Conservation (phyloP, 345 rosid species). For the Eucalyptus curtisii region DNA sequence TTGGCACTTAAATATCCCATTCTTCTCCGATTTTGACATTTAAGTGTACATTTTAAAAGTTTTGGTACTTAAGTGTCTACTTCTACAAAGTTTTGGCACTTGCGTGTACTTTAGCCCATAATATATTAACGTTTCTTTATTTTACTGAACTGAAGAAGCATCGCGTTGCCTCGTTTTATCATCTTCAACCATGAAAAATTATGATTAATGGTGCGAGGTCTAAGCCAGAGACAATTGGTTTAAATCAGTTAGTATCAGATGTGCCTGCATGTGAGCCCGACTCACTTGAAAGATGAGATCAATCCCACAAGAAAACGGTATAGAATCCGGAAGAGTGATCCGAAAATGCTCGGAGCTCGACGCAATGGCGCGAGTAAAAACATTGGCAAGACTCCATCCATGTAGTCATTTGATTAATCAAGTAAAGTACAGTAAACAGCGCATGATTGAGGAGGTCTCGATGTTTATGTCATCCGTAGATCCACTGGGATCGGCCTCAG, state of each 20-base stretch:
- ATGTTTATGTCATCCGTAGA: not conserved
- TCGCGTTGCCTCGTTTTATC: too few species aligned
- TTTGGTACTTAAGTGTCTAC: too few species aligned
- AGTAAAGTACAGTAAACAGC: not conserved
- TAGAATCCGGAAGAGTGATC: not conserved
- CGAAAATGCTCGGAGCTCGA: not conserved
- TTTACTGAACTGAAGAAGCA: too few species aligned
- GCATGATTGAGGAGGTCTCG: not conserved
- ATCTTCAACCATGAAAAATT: too few species aligned
- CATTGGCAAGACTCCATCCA: not conserved
- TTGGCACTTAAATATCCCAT: too few species aligned
- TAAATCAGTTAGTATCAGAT: not conserved
- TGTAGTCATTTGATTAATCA: not conserved
- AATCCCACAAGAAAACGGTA: not conserved
- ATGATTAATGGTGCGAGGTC: too few species aligned
- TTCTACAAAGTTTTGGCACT: too few species aligned
- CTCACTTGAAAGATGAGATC: not conserved
- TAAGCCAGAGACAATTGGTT: too few species aligned
- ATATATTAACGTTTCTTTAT: too few species aligned
- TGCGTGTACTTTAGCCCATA: fast-evolving
- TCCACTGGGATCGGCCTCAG: not conserved
- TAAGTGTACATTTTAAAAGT: too few species aligned
- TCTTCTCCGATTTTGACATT: too few species aligned
- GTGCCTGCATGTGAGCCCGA: not conserved
- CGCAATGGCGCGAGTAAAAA: too few species aligned